Evolutionary conservation across 306 rosid species (phyloP).

Genomic region (Quercus parvula): DNA sequence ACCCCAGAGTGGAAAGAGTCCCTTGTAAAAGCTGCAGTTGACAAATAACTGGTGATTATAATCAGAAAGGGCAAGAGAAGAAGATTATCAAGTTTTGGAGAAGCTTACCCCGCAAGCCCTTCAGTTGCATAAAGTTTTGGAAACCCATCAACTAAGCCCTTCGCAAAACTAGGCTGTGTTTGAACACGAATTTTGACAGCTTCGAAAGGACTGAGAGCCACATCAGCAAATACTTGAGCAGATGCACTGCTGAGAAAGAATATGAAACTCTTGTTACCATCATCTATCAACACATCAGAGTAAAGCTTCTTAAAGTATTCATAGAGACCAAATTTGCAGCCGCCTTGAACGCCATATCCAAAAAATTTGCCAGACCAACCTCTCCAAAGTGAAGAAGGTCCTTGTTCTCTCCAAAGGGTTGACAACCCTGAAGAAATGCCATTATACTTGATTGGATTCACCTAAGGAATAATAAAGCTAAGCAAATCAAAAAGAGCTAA

Average conservation of each 20-base stretch:
- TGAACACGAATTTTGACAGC: slow-evolving; percentile 62
- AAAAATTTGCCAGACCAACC: slow-evolving; percentile 74
- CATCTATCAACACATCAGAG: slow-evolving; percentile 41
- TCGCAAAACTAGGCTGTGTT: slow-evolving; percentile 55
- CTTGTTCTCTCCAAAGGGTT: slow-evolving; percentile 63
- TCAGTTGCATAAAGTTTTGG: slow-evolving; percentile 53
- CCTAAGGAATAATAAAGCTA: slow-evolving; percentile 24
- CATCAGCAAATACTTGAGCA: slow-evolving; percentile 67
- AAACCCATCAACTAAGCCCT: slow-evolving; percentile 65
- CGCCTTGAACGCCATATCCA: slow-evolving; percentile 78
- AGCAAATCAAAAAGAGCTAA: neutral
- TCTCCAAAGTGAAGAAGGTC: slow-evolving; percentile 71
- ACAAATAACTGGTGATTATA: neutral
- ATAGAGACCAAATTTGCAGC: slow-evolving; percentile 66
- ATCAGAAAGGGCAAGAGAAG: slow-evolving; percentile 2
- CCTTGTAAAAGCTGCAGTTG: slow-evolving; percentile 55
- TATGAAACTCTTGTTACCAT: slow-evolving; percentile 36
- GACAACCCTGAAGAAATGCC: slow-evolving; percentile 54
- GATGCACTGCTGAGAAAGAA: slow-evolving; percentile 69
- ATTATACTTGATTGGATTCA: slow-evolving; percentile 55
- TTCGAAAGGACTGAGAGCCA: slow-evolving; percentile 71
- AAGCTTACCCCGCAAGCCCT: slow-evolving; percentile 50
- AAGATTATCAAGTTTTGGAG: neutral
- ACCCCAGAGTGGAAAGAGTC: slow-evolving; percentile 71
- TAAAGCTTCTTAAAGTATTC: slow-evolving; percentile 68